Evolutionary conservation across 1,284 basidiomycete genomes (phyloP).

Genomic region (Apiotrichum domesticum): DNA sequence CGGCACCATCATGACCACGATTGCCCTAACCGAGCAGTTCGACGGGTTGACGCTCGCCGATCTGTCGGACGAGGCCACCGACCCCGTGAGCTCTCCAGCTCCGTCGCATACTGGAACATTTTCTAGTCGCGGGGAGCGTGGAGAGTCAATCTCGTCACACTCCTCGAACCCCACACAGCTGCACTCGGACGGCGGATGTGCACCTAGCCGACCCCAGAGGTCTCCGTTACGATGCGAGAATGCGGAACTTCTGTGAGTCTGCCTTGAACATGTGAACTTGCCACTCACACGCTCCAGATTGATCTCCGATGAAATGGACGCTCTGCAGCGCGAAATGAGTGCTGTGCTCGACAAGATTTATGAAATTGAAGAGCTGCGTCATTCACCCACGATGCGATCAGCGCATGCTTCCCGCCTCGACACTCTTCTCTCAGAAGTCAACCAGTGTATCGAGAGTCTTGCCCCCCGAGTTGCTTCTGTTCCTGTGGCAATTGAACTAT

Average conservation of each 20-base stretch:
- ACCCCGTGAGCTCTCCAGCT: background rate
- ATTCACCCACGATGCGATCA: conserved; percentile 48
- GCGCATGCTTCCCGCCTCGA: conserved; percentile 43
- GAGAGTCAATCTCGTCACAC: conserved; percentile 7
- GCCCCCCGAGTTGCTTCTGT: conserved; percentile 6
- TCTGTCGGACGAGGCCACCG: background rate
- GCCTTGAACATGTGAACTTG: background rate
- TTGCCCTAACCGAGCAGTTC: background rate
- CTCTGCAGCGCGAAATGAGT: conserved; percentile 20
- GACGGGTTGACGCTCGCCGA: background rate
- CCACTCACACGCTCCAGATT: conserved; percentile 2
- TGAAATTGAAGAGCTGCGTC: conserved; percentile 37
- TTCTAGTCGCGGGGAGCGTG: background rate
- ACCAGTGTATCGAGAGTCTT: conserved; percentile 11
- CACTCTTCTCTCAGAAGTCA: conserved; percentile 17
- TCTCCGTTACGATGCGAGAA: conserved; percentile 8
- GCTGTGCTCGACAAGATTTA: conserved; percentile 29
- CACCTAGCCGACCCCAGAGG: conserved; percentile 7
- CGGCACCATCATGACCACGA: background rate
- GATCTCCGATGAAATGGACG: conserved; percentile 13
- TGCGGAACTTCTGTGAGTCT: conserved; percentile 8
- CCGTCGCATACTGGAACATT: background rate
- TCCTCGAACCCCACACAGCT: background rate
- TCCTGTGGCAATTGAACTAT: background rate
- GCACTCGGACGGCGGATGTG: conserved; percentile 8